phyloP scores from a whole-genome alignment of 768 basidiomycete genomes.

The Cubamyces sp. region DNA sequence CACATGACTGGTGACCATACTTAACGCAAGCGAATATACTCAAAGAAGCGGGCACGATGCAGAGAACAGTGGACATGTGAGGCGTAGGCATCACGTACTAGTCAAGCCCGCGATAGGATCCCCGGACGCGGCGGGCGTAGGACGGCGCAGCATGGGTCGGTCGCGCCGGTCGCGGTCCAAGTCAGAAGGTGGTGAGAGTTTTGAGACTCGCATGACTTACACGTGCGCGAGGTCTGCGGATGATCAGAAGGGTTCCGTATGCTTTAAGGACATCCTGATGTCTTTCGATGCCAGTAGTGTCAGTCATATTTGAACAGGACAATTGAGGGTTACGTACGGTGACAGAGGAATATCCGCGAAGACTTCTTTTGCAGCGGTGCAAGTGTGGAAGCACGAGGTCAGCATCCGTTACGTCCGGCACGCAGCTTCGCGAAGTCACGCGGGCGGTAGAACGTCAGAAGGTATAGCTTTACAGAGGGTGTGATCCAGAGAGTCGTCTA shows the following conservation, averaged over 20 bases:
- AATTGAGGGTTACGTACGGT: constrained; percentile 5
- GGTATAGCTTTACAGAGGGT: too few species aligned
- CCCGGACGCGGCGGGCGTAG: constrained; percentile 9
- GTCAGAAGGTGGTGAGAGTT: background rate
- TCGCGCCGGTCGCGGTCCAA: constrained; percentile 9
- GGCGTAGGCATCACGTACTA: background rate
- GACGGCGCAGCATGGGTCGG: background rate
- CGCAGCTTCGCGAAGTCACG: background rate
- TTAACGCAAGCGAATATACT: background rate
- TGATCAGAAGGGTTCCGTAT: constrained; percentile 7
- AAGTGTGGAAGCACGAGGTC: background rate
- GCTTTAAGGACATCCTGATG: background rate
- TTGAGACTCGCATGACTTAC: constrained; percentile 1
- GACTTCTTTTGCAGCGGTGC: background rate
- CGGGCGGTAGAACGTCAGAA: too few species aligned
- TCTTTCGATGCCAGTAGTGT: background rate
- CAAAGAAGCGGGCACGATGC: constrained; percentile 7
- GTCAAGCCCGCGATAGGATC: constrained; percentile 4
- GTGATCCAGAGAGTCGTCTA: background rate
- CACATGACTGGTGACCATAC: constrained; percentile 11
- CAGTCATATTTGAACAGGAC: background rate
- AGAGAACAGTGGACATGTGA: constrained; percentile 15
- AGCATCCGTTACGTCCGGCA: constrained; percentile 10
- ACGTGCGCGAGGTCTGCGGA: constrained; percentile 1
- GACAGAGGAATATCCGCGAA: background rate